These are phyloP conservation scores for Babjeviella inositovora DNA, from an alignment of 805 yeast genomes.

Conservation along the genomic window DNA sequence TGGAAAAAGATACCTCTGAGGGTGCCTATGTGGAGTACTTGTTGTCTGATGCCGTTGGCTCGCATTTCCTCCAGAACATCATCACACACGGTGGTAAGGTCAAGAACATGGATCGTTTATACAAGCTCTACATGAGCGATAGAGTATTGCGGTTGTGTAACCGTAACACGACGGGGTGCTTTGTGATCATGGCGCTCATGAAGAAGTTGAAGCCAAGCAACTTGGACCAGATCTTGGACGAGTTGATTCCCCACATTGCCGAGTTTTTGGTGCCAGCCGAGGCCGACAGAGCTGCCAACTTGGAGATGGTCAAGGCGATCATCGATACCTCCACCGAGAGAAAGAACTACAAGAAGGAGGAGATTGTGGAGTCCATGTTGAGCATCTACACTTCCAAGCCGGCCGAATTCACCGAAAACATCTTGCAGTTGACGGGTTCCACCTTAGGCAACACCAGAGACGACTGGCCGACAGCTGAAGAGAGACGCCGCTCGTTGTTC, in stretches of 20 bases:
- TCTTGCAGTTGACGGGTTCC: constrained; percentile 46
- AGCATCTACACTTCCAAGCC: constrained; percentile 21
- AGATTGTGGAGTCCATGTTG: constrained; percentile 33
- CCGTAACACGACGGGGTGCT: constrained; percentile 76
- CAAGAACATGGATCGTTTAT: constrained; percentile 57
- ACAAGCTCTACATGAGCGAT: constrained; percentile 54
- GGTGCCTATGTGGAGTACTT: constrained; percentile 75
- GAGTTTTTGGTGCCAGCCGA: constrained; percentile 30
- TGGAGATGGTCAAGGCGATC: constrained; percentile 52
- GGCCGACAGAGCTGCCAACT: constrained; percentile 39
- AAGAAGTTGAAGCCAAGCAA: constrained; percentile 47
- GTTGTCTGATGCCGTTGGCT: constrained; percentile 80
- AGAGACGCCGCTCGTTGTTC: constrained; percentile 64
- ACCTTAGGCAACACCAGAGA: constrained; percentile 71
- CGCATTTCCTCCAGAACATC: constrained; percentile 73
- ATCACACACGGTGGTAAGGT: constrained; percentile 47
- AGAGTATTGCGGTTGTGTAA: constrained; percentile 59
- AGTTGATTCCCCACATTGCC: constrained; percentile 49
- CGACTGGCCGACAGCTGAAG: constrained; percentile 89
- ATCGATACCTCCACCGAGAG: constrained; percentile 49
- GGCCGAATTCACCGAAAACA: constrained; percentile 42
- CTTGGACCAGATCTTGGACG: constrained; percentile 44
- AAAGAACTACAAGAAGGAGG: constrained; percentile 41
- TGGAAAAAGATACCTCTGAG: constrained; percentile 39
- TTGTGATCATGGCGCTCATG: constrained; percentile 58